A percentile compares a stretch with the other conserved stretches of the same genome.
Evolutionary conservation across 345 rosid species (phyloP).

Genomic region (Brassica nigra): DNA sequence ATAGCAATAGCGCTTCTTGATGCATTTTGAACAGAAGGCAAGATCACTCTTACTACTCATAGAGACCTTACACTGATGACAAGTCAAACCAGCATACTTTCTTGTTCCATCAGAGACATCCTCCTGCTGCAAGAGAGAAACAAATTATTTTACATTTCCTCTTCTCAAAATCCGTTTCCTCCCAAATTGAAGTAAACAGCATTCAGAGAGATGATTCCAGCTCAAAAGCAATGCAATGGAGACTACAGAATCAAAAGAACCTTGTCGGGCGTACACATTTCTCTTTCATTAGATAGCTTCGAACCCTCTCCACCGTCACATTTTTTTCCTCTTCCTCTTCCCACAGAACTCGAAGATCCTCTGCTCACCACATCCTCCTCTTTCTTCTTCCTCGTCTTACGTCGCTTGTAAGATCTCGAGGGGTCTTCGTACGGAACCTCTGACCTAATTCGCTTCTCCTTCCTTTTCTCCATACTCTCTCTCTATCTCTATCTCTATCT

Average conservation of each 20-base stretch:
- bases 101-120: conserved; percentile 15
- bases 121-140: neutral
- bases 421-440: conserved; percentile 1
- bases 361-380: neutral
- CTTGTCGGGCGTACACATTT: neutral
- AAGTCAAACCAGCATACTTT: conserved; percentile 19
- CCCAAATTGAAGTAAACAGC: neutral
- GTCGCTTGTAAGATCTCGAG: conserved; percentile 3
- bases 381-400: conserved; percentile 10
- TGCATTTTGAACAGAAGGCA: conserved; percentile 29
- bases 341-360: neutral
- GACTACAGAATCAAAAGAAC: neutral
- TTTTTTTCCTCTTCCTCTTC: conserved; percentile 4
- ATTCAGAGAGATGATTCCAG: neutral
- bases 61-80: conserved; percentile 37
- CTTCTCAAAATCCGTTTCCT: neutral
- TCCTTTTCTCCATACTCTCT: conserved; percentile 7
- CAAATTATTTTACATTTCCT: neutral
- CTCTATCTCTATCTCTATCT: conserved; percentile 4
- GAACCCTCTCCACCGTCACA: conserved; percentile 6
- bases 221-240: neutral
- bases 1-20: conserved; percentile 23
- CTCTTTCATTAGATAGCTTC: neutral
- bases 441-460: conserved; percentile 11
- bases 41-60: conserved; percentile 10